A percentile compares a stretch with the other conserved stretches of the same genome.
Conservation (phyloP, 1,284 basidiomycete genomes). For the Taiwanofungus camphoratus region DNA sequence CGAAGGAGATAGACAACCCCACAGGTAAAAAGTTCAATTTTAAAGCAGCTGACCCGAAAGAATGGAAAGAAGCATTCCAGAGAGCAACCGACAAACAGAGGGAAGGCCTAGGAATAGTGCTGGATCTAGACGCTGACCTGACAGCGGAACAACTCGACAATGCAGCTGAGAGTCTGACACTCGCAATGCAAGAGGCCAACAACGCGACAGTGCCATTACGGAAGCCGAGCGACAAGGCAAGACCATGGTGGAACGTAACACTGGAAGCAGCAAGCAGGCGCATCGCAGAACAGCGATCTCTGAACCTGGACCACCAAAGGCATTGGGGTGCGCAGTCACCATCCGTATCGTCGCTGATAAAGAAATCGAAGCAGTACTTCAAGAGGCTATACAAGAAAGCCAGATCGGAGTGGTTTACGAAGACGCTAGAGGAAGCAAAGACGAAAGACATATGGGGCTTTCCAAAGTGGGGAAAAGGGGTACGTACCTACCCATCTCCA, state of each 20-base stretch:
- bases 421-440: background rate
- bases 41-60: slow-evolving; percentile 4
- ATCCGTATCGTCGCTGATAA: background rate
- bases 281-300: background rate
- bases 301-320: background rate
- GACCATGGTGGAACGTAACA: slow-evolving; percentile 4
- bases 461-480: slow-evolving; percentile 7
- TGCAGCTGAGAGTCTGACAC: slow-evolving; percentile 1
- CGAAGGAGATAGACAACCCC: slow-evolving; percentile 3
- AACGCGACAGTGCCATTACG: background rate
- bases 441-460: slow-evolving; percentile 1
- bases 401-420: background rate
- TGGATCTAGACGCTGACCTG: background rate
- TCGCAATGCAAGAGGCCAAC: slow-evolving; percentile 3
- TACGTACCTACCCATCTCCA: slow-evolving; percentile 8
- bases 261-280: background rate
- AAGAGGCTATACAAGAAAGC: background rate
- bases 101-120: background rate
- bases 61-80: slow-evolving; percentile 6
- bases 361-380: background rate
- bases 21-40: slow-evolving; percentile 8
- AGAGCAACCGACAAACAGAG: background rate
- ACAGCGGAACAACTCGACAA: slow-evolving; percentile 1
- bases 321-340: background rate
- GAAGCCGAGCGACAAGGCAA: slow-evolving; percentile 3